Percentiles rank a stretch among this genome's conserved stretches.
Conservation (phyloP, 2,329 filamentous ascomycete genomes). For the Calonectria montana region DNA sequence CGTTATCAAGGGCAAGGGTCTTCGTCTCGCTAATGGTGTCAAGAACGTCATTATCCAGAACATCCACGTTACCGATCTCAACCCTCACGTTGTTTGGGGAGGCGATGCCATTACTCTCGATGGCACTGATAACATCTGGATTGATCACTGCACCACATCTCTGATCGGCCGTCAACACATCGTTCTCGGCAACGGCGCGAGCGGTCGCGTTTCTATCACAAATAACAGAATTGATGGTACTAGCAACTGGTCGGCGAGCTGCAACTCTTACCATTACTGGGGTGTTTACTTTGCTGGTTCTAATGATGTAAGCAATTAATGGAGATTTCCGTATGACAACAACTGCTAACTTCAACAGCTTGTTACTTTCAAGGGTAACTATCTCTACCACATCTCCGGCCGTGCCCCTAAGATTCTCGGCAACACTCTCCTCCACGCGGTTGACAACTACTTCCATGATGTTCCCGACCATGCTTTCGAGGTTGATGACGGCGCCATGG, state of each 20-base stretch:
- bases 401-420: constrained; percentile 66
- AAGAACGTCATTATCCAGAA: constrained; percentile 70
- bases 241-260: constrained; percentile 65
- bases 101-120: constrained; percentile 66
- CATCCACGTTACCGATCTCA: constrained; percentile 63
- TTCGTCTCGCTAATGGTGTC: constrained; percentile 59
- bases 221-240: constrained; percentile 68
- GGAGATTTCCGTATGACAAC: too few relatives aligned
- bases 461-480: constrained; percentile 67
- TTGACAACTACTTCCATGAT: constrained; percentile 70
- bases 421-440: constrained; percentile 65
- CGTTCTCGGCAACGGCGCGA: constrained; percentile 63
- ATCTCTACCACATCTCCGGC: constrained; percentile 67
- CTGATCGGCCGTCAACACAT: constrained; percentile 69
- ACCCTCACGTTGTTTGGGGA: constrained; percentile 68
- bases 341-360: background rate
- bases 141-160: constrained; percentile 64
- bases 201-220: constrained; percentile 66
- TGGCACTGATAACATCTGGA: constrained; percentile 57
- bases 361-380: constrained; percentile 68
- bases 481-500: constrained; percentile 51
- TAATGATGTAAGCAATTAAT: constrained; percentile 52
- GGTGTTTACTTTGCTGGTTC: constrained; percentile 64
- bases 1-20: constrained; percentile 66
- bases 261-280: constrained; percentile 69